Evolutionary conservation across 257 asterid genomes (phyloP), one percentile per base, ranked within the genome.

Genomic region (Salvia miltiorrhiza): DNA sequence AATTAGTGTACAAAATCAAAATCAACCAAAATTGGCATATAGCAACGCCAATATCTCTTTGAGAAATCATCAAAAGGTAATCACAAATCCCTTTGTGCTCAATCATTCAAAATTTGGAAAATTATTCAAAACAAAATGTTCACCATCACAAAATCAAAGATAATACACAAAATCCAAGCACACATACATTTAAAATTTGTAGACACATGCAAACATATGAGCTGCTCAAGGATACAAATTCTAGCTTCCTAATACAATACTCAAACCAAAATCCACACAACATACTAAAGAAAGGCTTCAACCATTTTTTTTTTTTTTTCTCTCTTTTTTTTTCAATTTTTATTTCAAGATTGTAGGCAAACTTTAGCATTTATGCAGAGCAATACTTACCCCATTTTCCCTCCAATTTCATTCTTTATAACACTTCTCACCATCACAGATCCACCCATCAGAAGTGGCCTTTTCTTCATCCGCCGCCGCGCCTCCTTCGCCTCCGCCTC

Each of bases 401-500:
- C 41, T 6, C 13, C 11, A 45, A 24, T 74, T 35, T 33, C 32
- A 82, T 48, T 61, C 77, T 59, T 71, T 82, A 24, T 23, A 68
- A 32, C 89, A 88, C 75, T 71, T 73, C 10, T 74, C 86, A 45
- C 81, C 89, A 75, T 82, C 82, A 65, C 89, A 86, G 9, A 77
- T 52, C 85, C 84, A 84, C 59, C 79, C 87, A 54, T 77, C 87
- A 12, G 63, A 77, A 26, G 43, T 2, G 26, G 48, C 45, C 54
- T 70, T 49, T 60, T 61, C 63, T 5, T 76, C 74, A 4, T 56
- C 84, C 41, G 0, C 69, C 12, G 0, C 69, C 12, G 33, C 44
- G 10, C 4, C 83, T 24, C 35, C 37, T 5, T 2, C 33, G 33
- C 13, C 76, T 60, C 20, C 62, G 2, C 1, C 17, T 9, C 12